These are phyloP conservation scores for Typha latifolia DNA, from an alignment of 176 grass and related monocot genomes.

Conservation along the genomic window DNA sequence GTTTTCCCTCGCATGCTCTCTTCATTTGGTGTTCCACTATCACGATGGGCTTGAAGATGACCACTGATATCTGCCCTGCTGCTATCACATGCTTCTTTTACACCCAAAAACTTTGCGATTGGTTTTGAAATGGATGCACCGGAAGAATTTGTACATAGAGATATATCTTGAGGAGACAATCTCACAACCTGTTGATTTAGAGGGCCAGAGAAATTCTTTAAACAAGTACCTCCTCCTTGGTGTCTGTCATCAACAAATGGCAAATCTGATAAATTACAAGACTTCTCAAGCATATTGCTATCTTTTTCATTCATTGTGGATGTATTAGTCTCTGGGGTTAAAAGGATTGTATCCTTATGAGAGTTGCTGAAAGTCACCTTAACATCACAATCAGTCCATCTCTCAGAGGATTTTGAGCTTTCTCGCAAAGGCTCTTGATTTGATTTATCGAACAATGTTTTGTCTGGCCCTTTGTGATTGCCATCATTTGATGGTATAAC, in stretches of 20 bases:
- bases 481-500: conserved; percentile 22
- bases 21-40: not conserved
- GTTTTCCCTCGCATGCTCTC: conserved; percentile 4
- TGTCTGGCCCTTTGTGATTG: conserved; percentile 19
- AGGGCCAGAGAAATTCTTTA: no score
- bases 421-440: conserved; percentile 22
- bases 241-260: not conserved
- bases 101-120: not conserved
- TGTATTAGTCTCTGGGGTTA: conserved; percentile 34
- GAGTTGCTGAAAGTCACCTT: conserved; percentile 30
- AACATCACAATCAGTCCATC: conserved; percentile 29
- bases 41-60: not conserved
- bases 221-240: not conserved
- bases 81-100: conserved; percentile 12
- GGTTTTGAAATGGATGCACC: not conserved
- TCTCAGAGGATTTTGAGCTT: conserved; percentile 25
- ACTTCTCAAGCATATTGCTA: conserved; percentile 10
- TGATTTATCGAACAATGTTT: conserved; percentile 17
- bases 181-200: not conserved
- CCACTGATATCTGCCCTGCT: not conserved
- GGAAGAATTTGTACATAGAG: not conserved
- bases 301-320: conserved; percentile 31
- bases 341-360: conserved; percentile 32
- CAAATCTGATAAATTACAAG: not conserved
- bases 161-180: no score